A percentile compares a stretch with the other conserved stretches of the same genome.
phyloP scores from a whole-genome alignment of 1,284 basidiomycete genomes.

The Heterobasidion annosum region DNA sequence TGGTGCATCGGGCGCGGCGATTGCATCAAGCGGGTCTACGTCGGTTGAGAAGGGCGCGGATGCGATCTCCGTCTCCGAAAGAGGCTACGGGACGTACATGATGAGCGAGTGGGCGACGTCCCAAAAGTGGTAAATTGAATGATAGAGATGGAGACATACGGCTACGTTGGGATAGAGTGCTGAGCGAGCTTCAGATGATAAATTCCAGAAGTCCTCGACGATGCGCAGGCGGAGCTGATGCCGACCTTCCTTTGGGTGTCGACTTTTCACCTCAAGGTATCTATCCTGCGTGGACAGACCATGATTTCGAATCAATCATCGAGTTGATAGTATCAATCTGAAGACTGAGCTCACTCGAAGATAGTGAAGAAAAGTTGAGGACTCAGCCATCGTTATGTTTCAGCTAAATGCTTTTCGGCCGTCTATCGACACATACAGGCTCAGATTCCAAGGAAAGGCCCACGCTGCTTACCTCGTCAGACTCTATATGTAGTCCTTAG shows the following conservation, averaged over 20 bases:
- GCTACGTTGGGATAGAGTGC: conserved; percentile 17
- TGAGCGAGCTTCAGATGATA: conserved; percentile 14
- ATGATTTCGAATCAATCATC: too few species aligned
- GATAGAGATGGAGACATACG: conserved; percentile 10
- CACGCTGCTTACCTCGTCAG: too few species aligned
- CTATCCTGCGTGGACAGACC: conserved; percentile 3
- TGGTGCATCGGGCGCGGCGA: conserved; percentile 23
- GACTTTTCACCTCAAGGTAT: conserved; percentile 25
- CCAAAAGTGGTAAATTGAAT: not conserved
- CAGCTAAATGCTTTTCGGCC: too few species aligned
- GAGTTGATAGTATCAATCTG: too few species aligned
- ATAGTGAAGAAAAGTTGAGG: conserved; percentile 4
- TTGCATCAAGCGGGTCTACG: conserved; percentile 8
- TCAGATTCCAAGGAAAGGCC: too few species aligned
- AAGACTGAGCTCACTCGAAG: conserved; percentile 1
- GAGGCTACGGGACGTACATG: not conserved
- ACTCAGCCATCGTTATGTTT: not conserved
- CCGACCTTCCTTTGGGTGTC: conserved; percentile 28
- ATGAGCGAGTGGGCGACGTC: not conserved
- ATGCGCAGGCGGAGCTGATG: conserved; percentile 28
- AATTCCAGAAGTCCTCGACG: conserved; percentile 26
- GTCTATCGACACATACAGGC: too few species aligned
- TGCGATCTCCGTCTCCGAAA: not conserved
- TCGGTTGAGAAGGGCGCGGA: not conserved
- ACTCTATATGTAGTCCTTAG: too few species aligned